phyloP scores from a whole-genome alignment of 1,139 yeast genomes.

The Ogataea hybrid region DNA sequence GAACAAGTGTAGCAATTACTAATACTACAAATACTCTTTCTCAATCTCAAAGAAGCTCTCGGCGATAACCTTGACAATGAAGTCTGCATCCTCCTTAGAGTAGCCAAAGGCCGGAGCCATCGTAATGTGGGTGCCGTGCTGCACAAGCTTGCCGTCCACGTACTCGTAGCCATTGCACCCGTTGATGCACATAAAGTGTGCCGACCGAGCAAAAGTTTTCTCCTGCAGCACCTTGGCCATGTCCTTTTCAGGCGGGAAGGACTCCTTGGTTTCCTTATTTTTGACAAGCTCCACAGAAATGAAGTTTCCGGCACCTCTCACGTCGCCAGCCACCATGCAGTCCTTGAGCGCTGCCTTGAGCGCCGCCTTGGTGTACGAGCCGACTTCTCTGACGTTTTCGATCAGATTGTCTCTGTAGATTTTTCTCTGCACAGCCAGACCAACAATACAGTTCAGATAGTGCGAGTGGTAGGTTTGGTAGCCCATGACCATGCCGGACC shows the following conservation, averaged over 20 bases:
- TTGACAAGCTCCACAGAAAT: constrained; percentile 58
- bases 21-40: no score
- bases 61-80: no score
- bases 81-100: no score
- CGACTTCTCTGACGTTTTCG: constrained; percentile 47
- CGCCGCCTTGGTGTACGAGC: constrained; percentile 46
- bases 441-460: constrained; percentile 59
- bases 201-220: constrained; percentile 41
- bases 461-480: no score
- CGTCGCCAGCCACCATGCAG: constrained; percentile 48
- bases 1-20: no score
- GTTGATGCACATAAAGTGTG: constrained; percentile 42
- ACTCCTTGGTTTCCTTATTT: constrained; percentile 47
- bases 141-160: constrained; percentile 31
- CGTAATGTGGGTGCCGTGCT: constrained; percentile 48
- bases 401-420: constrained; percentile 44
- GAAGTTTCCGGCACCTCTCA: constrained; percentile 62
- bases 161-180: constrained; percentile 36
- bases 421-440: constrained; percentile 56
- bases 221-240: constrained; percentile 38
- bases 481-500: no score
- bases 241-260: constrained; percentile 37
- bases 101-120: no score
- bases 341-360: constrained; percentile 36
- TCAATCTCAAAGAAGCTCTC: no score